Evolutionary conservation across 176 grass and related monocot genomes (phyloP), one percentile per base, ranked within the genome.

Genomic region (Elaeis guineensis): DNA sequence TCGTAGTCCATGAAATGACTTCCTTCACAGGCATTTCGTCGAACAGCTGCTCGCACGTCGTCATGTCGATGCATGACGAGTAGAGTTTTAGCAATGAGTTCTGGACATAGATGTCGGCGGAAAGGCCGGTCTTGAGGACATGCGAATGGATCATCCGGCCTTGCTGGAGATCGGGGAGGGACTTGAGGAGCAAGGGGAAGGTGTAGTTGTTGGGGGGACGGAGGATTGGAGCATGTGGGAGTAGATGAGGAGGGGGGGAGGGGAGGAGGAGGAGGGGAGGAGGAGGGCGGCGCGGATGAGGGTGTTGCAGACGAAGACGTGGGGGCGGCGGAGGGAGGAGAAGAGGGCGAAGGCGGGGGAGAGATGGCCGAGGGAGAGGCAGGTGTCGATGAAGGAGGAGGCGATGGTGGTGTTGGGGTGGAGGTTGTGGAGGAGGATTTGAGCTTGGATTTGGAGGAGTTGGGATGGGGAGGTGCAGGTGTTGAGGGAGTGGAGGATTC

Each of bases 161-260:
- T 3, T 84, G 75, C 18, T 16, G 19, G 55, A 76, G 78, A 14
- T 79, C 84, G 63, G 78, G 68, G 14, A 90, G 54, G 22, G 68
- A 72, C 57, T 65, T 66, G 82, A 85, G 82, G 21, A 85, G 79
- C 26, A 72, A 57, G 18, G 82, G 75, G 82, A 82, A 77, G 55
- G 78, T 85, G 82, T 79, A 90, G 67, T 74, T 52, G 59, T 90
- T 90, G 75, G 86, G 82, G 75, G 59, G 71, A 62, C 67, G 75
- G 78, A 79, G 51, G 78, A 69, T 72, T 75, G 23, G 63, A 90
- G 55, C 64, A 85, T 59, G 63, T 49, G 82, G 51, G 71, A 76
- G 67, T 82, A 75, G 28, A 85, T 75, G 63, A 70, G 72, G 63
- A 90, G 78, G 44, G 82, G 82, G 50, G 71, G 58, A 32, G 25